A percentile compares a stretch with the other conserved stretches of the same genome.
These are phyloP conservation scores for Panicum virgatum DNA, from an alignment of 202 grass and related monocot species.

Conservation along the genomic window DNA sequence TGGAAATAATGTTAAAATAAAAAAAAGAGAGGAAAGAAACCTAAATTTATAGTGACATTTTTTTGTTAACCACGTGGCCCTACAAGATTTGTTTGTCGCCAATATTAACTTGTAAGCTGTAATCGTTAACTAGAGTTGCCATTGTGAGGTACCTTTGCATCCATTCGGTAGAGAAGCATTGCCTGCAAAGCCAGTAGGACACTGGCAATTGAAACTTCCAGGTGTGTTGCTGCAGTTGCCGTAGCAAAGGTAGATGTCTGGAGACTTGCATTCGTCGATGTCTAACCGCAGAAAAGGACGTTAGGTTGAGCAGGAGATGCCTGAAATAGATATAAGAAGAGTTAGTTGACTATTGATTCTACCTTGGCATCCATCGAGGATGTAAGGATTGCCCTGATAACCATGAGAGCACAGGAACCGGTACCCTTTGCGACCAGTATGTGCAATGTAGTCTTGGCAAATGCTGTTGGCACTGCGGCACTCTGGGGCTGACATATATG, in stretches of 20 bases:
- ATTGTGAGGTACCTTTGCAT: slow-evolving; percentile 26
- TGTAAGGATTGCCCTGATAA: slow-evolving; percentile 36
- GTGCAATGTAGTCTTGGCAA: neutral
- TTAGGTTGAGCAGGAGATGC: neutral
- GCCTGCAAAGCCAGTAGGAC: neutral
- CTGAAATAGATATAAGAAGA: neutral
- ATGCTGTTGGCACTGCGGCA: slow-evolving; percentile 19
- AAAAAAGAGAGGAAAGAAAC: too few relatives aligned
- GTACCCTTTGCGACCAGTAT: neutral
- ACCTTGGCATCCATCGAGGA: slow-evolving; percentile 19
- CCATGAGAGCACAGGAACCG: neutral
- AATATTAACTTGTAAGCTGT: neutral
- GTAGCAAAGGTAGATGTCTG: neutral
- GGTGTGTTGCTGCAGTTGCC: slow-evolving; percentile 6
- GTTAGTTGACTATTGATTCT: neutral
- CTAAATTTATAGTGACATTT: too few relatives aligned
- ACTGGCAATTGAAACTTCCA: neutral
- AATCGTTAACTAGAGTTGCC: neutral
- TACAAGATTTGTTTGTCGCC: too few relatives aligned
- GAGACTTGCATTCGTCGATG: slow-evolving; percentile 11
- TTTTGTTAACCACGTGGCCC: too few relatives aligned
- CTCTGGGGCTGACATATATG: neutral
- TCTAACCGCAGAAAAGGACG: neutral
- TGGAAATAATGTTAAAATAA: too few relatives aligned
- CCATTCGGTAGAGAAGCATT: neutral